phyloP scores from a whole-genome alignment of 2,329 filamentous ascomycete genomes.

The Nectriaceae sp. region DNA sequence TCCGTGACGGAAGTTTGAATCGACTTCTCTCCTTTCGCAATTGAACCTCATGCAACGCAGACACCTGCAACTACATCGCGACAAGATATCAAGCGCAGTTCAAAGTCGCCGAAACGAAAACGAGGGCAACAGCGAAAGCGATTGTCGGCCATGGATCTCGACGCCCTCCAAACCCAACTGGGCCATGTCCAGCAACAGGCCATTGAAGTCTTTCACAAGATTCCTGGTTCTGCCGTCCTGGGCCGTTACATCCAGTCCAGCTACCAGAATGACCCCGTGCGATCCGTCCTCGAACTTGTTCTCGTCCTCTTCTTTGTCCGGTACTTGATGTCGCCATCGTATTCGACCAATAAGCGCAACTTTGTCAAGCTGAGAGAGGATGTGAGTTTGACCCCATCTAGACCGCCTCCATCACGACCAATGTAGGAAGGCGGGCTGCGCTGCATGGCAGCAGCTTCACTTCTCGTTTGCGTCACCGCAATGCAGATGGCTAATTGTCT shows the following conservation, averaged over 20 bases:
- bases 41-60: too few species aligned
- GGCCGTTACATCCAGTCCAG: slow-evolving; percentile 95
- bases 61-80: too few species aligned
- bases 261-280: slow-evolving; percentile 95
- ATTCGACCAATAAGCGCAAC: slow-evolving; percentile 87
- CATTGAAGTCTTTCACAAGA: slow-evolving; percentile 74
- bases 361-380: slow-evolving; percentile 89
- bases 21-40: too few species aligned
- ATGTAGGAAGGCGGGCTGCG: too few species aligned
- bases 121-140: too few species aligned
- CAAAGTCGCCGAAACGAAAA: too few species aligned
- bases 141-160: slow-evolving; percentile 71
- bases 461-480: too few species aligned
- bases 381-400: slow-evolving; percentile 33
- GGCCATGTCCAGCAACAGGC: slow-evolving; percentile 54
- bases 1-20: too few species aligned
- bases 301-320: slow-evolving; percentile 94
- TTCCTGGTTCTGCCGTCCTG: slow-evolving; percentile 92
- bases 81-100: too few species aligned
- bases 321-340: slow-evolving; percentile 88
- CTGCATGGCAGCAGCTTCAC: too few species aligned
- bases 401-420: too few species aligned
- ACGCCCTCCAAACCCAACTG: slow-evolving; percentile 56
- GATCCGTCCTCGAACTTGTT: slow-evolving; percentile 89
- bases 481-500: too few species aligned